Evolutionary conservation across 2,329 filamentous ascomycete species (phyloP).

Genomic region (Paraconiothyrium sp.): DNA sequence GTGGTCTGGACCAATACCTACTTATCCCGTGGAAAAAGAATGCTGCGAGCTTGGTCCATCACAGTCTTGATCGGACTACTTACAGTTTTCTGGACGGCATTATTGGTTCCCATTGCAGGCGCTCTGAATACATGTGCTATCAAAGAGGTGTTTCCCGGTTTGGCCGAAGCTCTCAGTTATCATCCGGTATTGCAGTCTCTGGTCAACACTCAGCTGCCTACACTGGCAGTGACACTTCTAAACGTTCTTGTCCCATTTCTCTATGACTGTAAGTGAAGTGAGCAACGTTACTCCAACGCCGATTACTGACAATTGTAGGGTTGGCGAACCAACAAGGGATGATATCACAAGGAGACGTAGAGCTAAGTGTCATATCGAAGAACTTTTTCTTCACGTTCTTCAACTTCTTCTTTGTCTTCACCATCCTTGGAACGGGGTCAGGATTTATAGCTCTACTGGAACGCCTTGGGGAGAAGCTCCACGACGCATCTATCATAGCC

Average conservation of each 20-base stretch:
- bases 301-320: slow-evolving; percentile 51
- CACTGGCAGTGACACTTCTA: slow-evolving; percentile 83
- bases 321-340: slow-evolving; percentile 91
- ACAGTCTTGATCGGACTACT: slow-evolving; percentile 84
- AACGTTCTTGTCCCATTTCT: slow-evolving; percentile 92
- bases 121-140: slow-evolving; percentile 85
- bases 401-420: slow-evolving; percentile 97
- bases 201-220: slow-evolving; percentile 88
- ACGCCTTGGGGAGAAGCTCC: slow-evolving; percentile 75
- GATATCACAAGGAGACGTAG: slow-evolving; percentile 93
- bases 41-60: slow-evolving; percentile 82
- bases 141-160: slow-evolving; percentile 72
- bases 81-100: slow-evolving; percentile 86
- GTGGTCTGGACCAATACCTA: slow-evolving; percentile 98
- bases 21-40: slow-evolving; percentile 74
- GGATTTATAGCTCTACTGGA: slow-evolving; percentile 74
- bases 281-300: neutral
- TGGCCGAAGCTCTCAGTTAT: slow-evolving; percentile 72
- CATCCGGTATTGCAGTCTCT: slow-evolving; percentile 78
- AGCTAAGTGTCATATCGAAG: slow-evolving; percentile 94
- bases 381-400: slow-evolving; percentile 99
- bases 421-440: slow-evolving; percentile 81
- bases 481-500: slow-evolving; percentile 82
- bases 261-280: slow-evolving; percentile 75
- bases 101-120: slow-evolving; percentile 81